Evolutionary conservation across 805 yeast genomes (phyloP), one percentile per base, ranked within the genome.

Genomic region (Candida andamanensis): DNA sequence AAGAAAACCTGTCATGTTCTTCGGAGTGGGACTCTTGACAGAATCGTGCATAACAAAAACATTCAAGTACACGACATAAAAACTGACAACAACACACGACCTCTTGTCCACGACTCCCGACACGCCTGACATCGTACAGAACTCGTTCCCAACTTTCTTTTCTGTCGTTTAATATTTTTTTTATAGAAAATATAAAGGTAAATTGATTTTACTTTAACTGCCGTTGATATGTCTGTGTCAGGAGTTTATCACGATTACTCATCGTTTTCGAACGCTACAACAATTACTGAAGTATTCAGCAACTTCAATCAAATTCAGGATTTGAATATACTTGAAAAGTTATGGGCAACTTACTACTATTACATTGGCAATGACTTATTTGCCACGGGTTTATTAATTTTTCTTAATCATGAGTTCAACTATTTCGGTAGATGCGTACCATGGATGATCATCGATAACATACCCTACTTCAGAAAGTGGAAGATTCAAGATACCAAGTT

Each of bases 401-500:
- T 74, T 47, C 42, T 63, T n/a, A 60, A 69, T 12, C 80, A 74
- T 44, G 80, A 74, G 43, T 10, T 72, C n/a, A 65, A 68, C 54
- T 74, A 74, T 46, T 74, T 74, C 44, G 78, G 77, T 11, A 61
- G 80, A 50, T 74, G 77, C 46, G 37, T 74, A 5, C 80, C 80
- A 8, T 74, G 79, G 79, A 69, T 59, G 42, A 59, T 74, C 11
- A 69, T 74, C 32, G 79, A 71, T 41, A 61, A 63, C 38, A 71
- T 69, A 12, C 74, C 76, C 5, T 72, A 58, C 45, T 74, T 74
- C 55, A 56, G 63, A 39, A 60, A 55, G 44, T 74, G 67, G 63
- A 74, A 74, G 49, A 70, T 74, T 35, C 80, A 74, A 47, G 75
- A 71, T 6, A 53, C 63, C 13, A 69, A 73, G 40, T 47, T 73